phyloP scores from a whole-genome alignment of 257 asterid genomes.

The Solanum virginianum region DNA sequence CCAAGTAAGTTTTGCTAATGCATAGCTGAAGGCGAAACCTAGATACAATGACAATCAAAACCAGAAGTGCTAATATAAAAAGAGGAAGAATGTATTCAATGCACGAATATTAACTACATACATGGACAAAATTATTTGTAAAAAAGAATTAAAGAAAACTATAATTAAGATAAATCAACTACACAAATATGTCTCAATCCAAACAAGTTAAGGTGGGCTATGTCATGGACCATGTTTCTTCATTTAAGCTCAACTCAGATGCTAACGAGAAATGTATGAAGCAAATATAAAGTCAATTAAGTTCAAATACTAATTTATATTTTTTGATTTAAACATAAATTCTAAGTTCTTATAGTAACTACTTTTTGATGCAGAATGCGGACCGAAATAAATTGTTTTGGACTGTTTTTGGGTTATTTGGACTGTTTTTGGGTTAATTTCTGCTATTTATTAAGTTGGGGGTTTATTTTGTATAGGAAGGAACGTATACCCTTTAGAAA shows the following conservation, averaged over 20 bases:
- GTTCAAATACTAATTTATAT: not conserved
- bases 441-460: no score
- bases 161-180: not conserved
- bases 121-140: not conserved
- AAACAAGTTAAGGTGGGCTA: not conserved
- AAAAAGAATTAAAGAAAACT: not conserved
- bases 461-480: no score
- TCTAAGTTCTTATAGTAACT: not conserved
- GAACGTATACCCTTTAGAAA: no score
- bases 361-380: no score
- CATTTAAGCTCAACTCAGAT: not conserved
- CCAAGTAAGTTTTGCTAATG: not conserved
- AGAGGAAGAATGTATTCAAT: not conserved
- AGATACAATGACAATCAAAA: not conserved
- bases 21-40: not conserved
- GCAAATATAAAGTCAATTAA: not conserved
- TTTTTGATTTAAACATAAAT: not conserved
- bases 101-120: not conserved
- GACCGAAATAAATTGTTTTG: no score
- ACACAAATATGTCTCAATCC: not conserved
- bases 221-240: not conserved
- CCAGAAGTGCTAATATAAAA: not conserved
- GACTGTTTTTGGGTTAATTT: no score
- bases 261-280: not conserved
- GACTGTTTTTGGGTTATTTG: no score